Evolutionary conservation across 1,284 basidiomycete genomes (phyloP).

Genomic region (Pseudozyma hubeiensis): DNA sequence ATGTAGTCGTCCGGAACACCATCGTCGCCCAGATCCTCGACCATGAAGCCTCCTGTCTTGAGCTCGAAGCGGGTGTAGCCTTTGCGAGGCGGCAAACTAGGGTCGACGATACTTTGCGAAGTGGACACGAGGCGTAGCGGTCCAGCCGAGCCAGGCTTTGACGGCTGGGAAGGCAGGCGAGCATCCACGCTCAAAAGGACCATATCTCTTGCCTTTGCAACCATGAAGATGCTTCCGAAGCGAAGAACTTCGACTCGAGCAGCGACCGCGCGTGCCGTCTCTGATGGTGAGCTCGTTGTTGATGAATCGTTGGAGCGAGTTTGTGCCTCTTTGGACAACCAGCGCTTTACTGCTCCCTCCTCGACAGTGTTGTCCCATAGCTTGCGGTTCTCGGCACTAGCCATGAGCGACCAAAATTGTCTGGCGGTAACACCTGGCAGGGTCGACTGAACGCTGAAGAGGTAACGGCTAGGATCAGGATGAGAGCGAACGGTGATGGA

Average conservation of each 20-base stretch:
- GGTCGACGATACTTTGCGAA: slow-evolving; percentile 47
- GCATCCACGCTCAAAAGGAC: slow-evolving; percentile 56
- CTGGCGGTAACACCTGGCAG: slow-evolving; percentile 50
- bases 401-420: slow-evolving; percentile 65
- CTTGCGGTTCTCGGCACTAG: slow-evolving; percentile 52
- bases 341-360: slow-evolving; percentile 40
- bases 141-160: slow-evolving; percentile 1
- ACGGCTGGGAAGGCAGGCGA: slow-evolving; percentile 34
- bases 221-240: slow-evolving; percentile 63
- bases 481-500: slow-evolving; percentile 57
- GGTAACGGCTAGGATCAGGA: slow-evolving; percentile 46
- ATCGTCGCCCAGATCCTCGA: slow-evolving; percentile 57
- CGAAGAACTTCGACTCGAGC: slow-evolving; percentile 52
- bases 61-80: slow-evolving; percentile 58
- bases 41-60: slow-evolving; percentile 59
- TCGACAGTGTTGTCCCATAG: slow-evolving; percentile 59
- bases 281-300: background rate
- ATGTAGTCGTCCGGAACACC: slow-evolving; percentile 26
- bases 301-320: background rate
- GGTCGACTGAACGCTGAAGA: slow-evolving; percentile 58
- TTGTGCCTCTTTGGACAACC: slow-evolving; percentile 32
- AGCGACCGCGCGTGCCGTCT: slow-evolving; percentile 26
- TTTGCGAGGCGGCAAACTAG: slow-evolving; percentile 50
- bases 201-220: slow-evolving; percentile 61
- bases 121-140: slow-evolving; percentile 54